These are phyloP conservation scores for Calonectria honghensis DNA, from an alignment of 2,329 filamentous ascomycete genomes.

Conservation along the genomic window DNA sequence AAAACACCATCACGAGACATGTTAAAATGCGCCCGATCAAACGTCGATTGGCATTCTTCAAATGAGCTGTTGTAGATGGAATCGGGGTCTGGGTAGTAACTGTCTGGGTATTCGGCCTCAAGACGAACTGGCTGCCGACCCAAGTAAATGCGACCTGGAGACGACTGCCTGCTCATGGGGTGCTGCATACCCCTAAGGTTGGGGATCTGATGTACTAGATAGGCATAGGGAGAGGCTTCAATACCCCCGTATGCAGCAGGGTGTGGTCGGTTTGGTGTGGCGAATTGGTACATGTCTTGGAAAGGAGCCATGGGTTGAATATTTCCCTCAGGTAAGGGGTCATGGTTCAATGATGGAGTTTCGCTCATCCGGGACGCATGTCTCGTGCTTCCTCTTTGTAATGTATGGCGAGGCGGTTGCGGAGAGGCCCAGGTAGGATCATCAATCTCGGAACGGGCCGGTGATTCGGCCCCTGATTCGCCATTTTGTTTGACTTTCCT, in stretches of 20 bases:
- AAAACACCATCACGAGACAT: background rate
- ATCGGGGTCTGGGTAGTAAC: conserved; percentile 36
- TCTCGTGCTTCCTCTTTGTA: conserved; percentile 23
- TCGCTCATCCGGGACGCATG: conserved; percentile 48
- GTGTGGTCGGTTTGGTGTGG: conserved; percentile 39
- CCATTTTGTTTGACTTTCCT: conserved; percentile 64
- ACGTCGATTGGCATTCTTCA: background rate
- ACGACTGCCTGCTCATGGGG: conserved; percentile 47
- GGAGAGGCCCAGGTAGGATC: conserved; percentile 50
- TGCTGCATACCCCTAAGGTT: conserved; percentile 35
- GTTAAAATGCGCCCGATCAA: background rate
- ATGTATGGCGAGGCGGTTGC: conserved; percentile 25
- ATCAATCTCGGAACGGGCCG: conserved; percentile 44
- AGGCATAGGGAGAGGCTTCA: conserved; percentile 43
- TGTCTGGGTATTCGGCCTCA: conserved; percentile 32
- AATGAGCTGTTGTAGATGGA: too few relatives aligned
- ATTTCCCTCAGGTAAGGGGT: conserved; percentile 29
- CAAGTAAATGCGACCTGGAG: conserved; percentile 38
- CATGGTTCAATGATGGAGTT: conserved; percentile 43
- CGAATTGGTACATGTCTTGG: conserved; percentile 43
- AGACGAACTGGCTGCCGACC: conserved; percentile 20
- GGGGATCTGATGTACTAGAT: conserved; percentile 34
- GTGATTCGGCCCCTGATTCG: conserved; percentile 40
- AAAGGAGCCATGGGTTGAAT: conserved; percentile 38
- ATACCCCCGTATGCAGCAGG: conserved; percentile 42